These are phyloP conservation scores for Plasmodium vivax DNA, from an alignment of 169 alveolate genomes.

Conservation along the genomic window DNA sequence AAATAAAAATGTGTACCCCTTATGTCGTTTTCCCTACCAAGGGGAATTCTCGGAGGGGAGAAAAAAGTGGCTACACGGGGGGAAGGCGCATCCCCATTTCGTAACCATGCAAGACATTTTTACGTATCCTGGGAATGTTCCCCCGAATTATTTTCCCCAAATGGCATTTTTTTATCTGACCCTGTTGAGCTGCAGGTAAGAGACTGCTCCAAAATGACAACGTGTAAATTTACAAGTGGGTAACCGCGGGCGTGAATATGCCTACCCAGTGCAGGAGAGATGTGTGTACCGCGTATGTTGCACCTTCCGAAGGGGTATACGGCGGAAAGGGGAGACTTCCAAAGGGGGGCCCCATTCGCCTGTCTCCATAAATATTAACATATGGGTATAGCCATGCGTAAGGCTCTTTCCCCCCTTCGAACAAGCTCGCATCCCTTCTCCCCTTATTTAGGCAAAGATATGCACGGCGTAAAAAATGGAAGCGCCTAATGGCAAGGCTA, in stretches of 20 bases:
- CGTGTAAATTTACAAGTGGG: background rate
- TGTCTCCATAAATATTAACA: background rate
- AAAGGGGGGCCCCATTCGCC: background rate
- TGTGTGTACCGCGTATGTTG: background rate
- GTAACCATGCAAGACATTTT: background rate
- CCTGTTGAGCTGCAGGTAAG: background rate
- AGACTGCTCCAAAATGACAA: background rate
- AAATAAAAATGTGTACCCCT: background rate
- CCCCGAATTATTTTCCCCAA: background rate
- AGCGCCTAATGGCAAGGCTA: background rate
- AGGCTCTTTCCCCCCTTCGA: background rate
- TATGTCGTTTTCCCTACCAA: background rate
- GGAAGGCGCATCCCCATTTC: background rate
- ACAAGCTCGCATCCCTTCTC: background rate
- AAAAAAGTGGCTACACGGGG: background rate
- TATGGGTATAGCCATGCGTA: background rate
- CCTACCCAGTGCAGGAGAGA: background rate
- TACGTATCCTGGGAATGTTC: background rate
- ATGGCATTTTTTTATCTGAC: background rate
- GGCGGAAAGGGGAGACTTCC: background rate
- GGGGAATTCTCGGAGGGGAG: background rate
- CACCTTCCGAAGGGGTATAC: background rate
- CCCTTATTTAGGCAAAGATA: background rate
- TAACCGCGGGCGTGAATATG: background rate
- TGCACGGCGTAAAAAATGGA: background rate